phyloP scores from a whole-genome alignment of 129 eudicot genomes.

The Chrysanthemum lavandulifolium region DNA sequence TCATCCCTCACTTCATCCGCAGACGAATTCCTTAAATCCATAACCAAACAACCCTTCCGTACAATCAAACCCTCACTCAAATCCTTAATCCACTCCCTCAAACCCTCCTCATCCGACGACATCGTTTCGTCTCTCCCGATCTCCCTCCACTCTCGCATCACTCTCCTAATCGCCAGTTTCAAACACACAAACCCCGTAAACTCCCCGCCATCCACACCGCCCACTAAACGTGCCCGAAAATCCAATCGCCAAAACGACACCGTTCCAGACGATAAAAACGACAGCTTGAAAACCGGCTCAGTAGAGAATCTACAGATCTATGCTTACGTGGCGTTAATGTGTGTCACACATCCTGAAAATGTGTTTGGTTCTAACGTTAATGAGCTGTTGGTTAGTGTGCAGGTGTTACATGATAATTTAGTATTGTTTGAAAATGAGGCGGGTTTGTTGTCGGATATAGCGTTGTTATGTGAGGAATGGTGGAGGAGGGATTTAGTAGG shows the following conservation, averaged over 20 bases:
- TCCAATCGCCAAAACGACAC: constrained; percentile 46
- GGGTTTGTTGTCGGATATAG: constrained; percentile 60
- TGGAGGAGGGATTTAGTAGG: constrained; percentile 74
- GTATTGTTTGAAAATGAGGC: constrained; percentile 69
- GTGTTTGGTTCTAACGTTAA: constrained; percentile 36
- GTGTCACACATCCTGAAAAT: constrained; percentile 60
- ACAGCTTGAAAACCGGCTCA: constrained; percentile 17
- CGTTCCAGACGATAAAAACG: constrained; percentile 32
- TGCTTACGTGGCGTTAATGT: constrained; percentile 48
- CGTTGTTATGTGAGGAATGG: constrained; percentile 91
- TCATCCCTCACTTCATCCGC: constrained; percentile 81
- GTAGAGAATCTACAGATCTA: constrained; percentile 59
- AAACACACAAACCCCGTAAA: constrained; percentile 17
- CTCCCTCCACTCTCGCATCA: constrained; percentile 53
- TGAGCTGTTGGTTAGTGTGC: constrained; percentile 61
- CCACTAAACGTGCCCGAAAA: constrained; percentile 65
- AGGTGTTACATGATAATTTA: constrained; percentile 74
- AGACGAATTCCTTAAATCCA: constrained; percentile 73
- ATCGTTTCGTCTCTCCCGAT: constrained; percentile 57
- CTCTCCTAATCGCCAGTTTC: constrained; percentile 46
- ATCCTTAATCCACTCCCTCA: constrained; percentile 58
- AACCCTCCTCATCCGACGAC: constrained; percentile 41
- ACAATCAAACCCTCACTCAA: constrained; percentile 71
- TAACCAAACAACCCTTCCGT: constrained; percentile 54
- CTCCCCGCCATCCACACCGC: constrained; percentile 64